Base-by-base conservation (phyloP, 495 filamentous ascomycete genomes). In the Podospora australis region DNA sequence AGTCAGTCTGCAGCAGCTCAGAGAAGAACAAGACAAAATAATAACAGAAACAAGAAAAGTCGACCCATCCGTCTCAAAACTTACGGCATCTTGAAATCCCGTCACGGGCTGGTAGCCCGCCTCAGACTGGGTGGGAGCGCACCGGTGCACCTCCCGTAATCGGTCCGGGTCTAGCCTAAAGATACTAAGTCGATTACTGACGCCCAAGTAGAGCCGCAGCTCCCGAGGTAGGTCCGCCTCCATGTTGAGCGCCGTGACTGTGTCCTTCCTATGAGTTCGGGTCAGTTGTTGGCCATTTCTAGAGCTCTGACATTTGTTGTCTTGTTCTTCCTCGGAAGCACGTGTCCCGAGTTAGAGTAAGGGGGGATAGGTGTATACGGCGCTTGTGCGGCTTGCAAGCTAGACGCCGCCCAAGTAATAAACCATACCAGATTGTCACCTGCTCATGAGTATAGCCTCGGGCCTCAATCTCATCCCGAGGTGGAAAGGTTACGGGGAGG, bases 391-490 rank as follows among this genome's bases (percentile, higher is more conserved):
- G n/a, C n/a, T n/a, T n/a, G n/a, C n/a, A n/a, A n/a, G n/a, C n/a
- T n/a, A n/a, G n/a, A n/a, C n/a, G n/a, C n/a, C n/a, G n/a, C n/a
- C n/a, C n/a, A n/a, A n/a, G n/a, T n/a, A n/a, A n/a, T n/a, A n/a
- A n/a, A n/a, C n/a, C n/a, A n/a, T n/a, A n/a, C 89, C 89, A 95
- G 59, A 97, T 85, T 49, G 65, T 80, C 41, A 95, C 79, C 14
- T 79, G 67, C 43, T 80, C 77, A 16, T 69, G 73, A 0, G 68
- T 72, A 64, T 86, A 94, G 6, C 71, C 68, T 11, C 69, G 71
- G 34, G 63, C 67, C 50, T 70, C 68, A 26, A 78, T 77, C 35
- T 78, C 72, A 1, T 65, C 63, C 28, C 61, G 42, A 1, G 79
- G 66, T 8, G 86, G 87, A 48, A 71, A 76, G 30, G 72, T 62